A percentile compares a stretch with the other conserved stretches of the same genome.
Conservation (phyloP, 2,329 filamentous ascomycete genomes). For the Hymenoscyphus albidus region DNA sequence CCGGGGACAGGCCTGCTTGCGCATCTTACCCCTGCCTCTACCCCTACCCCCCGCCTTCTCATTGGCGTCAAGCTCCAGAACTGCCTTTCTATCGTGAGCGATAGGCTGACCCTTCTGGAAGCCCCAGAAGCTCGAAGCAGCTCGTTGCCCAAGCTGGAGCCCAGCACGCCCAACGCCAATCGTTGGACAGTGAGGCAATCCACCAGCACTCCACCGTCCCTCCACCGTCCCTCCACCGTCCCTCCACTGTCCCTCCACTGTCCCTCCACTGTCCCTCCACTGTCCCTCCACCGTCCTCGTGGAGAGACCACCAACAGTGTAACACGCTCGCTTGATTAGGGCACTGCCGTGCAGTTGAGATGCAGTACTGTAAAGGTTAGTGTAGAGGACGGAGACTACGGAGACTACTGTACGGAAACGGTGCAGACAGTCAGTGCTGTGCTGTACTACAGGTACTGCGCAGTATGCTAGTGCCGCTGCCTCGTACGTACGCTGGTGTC, state of each 20-base stretch:
- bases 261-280: conserved; percentile 6
- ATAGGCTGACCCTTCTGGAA: conserved; percentile 19
- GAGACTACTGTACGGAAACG: too few relatives aligned
- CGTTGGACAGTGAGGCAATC: conserved; percentile 29
- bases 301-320: conserved; percentile 1
- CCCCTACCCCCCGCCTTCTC: conserved; percentile 10
- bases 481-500: background rate
- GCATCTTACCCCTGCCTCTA: conserved; percentile 3
- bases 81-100: conserved; percentile 19
- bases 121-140: conserved; percentile 11
- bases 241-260: too few relatives aligned
- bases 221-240: too few relatives aligned
- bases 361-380: too few relatives aligned
- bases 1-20: conserved; percentile 24
- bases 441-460: too few relatives aligned
- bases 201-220: background rate
- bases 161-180: conserved; percentile 25
- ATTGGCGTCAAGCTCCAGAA: conserved; percentile 22
- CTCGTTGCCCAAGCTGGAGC: conserved; percentile 8
- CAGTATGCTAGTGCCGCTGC: too few relatives aligned
- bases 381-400: too few relatives aligned
- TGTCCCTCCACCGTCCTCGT: conserved; percentile 1
- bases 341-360: background rate
- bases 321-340: conserved; percentile 8
- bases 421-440: too few relatives aligned